Base-by-base conservation (phyloP, 306 rosid genomes). In the Pyrus betulifolia region DNA sequence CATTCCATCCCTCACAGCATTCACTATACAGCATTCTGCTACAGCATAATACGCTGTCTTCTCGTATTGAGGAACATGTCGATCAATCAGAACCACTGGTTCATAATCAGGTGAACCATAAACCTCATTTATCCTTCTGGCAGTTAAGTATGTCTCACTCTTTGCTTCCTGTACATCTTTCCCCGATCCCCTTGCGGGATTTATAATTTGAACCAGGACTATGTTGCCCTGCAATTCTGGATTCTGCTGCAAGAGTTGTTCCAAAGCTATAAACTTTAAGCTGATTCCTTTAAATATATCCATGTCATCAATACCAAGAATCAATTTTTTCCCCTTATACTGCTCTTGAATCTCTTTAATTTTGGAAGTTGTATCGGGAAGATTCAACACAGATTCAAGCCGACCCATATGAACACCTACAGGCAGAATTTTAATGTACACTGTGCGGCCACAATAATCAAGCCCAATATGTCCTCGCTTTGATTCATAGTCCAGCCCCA, bases 381-480 rank as follows among this genome's bases (percentile, higher is more conserved):
- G 96, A 79, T 89, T 86, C 77, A 93, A 60, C 22, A 88, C 89
- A 55, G 91, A 90, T 78, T 93, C 93, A 57, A 93, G 93, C 80
- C 86, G 86, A 60, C 92, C 97, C 91, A 93, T 89, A 72, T 93
- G 96, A 75, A 93, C 91, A 58, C 97, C 97, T 27, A 93, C 96
- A 23, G 97, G 97, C 65, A 90, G 85, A 78, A 93, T 93, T 81
- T 93, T 93, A 69, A 93, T 90, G 67, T 82, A 87, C 45, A 93
- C 86, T 46, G 96, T 93, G 55, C 97, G 91, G 77, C 97, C 97
- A 76, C 69, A 93, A 85, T 93, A 90, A 75, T 93, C 97, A 58
- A 93, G 87, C 71, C 97, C 97, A 65, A 93, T 90, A 81, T 93
- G 89, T 31, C 97, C 97, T n/a, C 97, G 83, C 83, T 93, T 93